Conservation (phyloP, 805 yeast species). For the Wickerhamomyces bisporus region DNA sequence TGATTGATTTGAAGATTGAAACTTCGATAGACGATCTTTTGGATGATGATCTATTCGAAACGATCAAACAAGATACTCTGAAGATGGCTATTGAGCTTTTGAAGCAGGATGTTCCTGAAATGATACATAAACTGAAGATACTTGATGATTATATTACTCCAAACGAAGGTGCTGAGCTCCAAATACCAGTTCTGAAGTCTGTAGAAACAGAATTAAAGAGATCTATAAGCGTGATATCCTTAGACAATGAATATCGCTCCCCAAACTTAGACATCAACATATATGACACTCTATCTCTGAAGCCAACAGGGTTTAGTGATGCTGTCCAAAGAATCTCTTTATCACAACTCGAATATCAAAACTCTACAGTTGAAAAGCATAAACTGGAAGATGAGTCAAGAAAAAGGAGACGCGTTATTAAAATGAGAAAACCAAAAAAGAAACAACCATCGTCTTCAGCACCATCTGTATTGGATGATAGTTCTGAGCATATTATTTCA, state of each 20-base stretch:
- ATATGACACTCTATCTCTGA: constrained; percentile 19
- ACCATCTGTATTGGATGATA: no score
- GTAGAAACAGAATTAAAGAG: neutral
- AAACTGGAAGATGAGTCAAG: neutral
- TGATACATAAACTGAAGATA: constrained; percentile 11
- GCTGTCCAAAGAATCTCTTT: constrained; percentile 15
- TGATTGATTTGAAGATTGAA: constrained; percentile 17
- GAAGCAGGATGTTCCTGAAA: constrained; percentile 21
- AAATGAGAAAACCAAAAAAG: constrained; percentile 12
- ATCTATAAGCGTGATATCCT: neutral
- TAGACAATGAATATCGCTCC: neutral
- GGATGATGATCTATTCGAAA: constrained; percentile 19
- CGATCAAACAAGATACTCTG: constrained; percentile 18
- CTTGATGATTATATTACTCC: constrained; percentile 6
- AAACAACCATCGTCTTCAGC: no score
- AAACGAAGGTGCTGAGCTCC: neutral
- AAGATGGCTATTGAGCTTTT: constrained; percentile 14
- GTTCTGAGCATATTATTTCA: neutral
- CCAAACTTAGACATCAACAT: constrained; percentile 2
- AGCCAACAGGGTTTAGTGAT: constrained; percentile 12
- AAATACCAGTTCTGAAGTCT: neutral
- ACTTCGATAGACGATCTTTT: constrained; percentile 24
- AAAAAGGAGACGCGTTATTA: constrained; percentile 19
- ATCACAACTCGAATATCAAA: constrained; percentile 4
- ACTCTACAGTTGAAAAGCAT: neutral